Percentiles rank a stretch among this genome's conserved stretches.
Evolutionary conservation across 805 yeast genomes (phyloP).

Genomic region (Myxozyma lipomycoides): DNA sequence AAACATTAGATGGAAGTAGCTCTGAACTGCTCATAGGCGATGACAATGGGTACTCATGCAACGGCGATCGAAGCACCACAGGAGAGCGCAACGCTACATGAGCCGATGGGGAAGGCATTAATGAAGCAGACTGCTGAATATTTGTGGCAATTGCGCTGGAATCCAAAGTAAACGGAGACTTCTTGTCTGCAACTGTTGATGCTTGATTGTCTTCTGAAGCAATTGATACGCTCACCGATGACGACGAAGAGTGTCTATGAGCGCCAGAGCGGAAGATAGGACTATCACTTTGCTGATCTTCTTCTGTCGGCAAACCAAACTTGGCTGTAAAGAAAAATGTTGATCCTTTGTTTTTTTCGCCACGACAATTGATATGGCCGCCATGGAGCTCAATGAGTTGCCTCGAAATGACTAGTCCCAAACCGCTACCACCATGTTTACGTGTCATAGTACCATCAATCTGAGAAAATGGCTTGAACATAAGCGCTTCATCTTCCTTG

Average conservation of each 20-base stretch:
- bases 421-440: conserved; percentile 36
- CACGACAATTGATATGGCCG: conserved; percentile 34
- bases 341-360: conserved; percentile 35
- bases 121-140: neutral
- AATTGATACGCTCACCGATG: conserved; percentile 2
- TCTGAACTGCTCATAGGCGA: neutral
- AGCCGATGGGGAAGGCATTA: neutral
- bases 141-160: conserved; percentile 10
- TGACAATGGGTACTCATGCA: conserved; percentile 5
- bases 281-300: conserved; percentile 21
- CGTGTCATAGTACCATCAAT: conserved; percentile 31
- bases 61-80: conserved; percentile 8
- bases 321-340: conserved; percentile 34
- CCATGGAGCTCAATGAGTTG: conserved; percentile 38
- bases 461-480: conserved; percentile 39
- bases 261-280: conserved; percentile 8
- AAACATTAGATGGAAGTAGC: neutral
- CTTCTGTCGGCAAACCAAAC: conserved; percentile 32
- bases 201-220: neutral
- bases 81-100: neutral
- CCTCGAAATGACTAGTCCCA: conserved; percentile 38
- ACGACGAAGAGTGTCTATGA: conserved; percentile 1
- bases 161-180: conserved; percentile 13
- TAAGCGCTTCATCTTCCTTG: conserved; percentile 32
- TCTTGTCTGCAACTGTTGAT: neutral